A percentile compares a stretch with the other conserved stretches of the same genome.
Evolutionary conservation across 306 rosid species (phyloP).

Genomic region (Chamaecrista fasciculata): DNA sequence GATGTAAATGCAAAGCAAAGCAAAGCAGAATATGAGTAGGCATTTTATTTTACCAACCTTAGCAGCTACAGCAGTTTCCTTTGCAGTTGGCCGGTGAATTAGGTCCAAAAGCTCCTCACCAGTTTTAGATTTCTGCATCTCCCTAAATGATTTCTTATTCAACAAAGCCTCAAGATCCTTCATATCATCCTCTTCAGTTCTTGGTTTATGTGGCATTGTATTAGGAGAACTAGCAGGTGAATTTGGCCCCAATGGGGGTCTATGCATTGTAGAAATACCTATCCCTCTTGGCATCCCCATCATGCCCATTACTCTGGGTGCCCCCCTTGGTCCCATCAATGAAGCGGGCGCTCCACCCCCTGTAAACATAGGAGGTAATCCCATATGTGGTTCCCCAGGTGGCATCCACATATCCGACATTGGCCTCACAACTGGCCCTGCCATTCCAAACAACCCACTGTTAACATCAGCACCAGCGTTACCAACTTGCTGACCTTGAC

Average conservation of each 20-base stretch:
- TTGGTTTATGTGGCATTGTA: constrained; percentile 48
- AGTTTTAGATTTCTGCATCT: constrained; percentile 81
- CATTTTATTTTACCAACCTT: constrained; percentile 53
- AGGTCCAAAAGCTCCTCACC: constrained; percentile 97
- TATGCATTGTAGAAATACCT: constrained; percentile 61
- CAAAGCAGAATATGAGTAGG: neutral
- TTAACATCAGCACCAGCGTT: constrained; percentile 37
- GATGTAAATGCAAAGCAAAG: neutral
- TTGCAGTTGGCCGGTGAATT: constrained; percentile 92
- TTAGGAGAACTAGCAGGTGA: constrained; percentile 41
- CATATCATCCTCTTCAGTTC: constrained; percentile 78
- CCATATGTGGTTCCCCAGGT: constrained; percentile 58
- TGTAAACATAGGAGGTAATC: constrained; percentile 58
- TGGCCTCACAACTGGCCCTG: constrained; percentile 60
- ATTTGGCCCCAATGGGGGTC: constrained; percentile 62
- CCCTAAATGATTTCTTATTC: constrained; percentile 82
- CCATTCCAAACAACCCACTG: constrained; percentile 61
- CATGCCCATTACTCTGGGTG: constrained; percentile 62
- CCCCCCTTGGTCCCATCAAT: constrained; percentile 56
- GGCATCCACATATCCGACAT: constrained; percentile 77
- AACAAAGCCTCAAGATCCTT: constrained; percentile 87
- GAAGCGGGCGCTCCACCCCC: constrained; percentile 40
- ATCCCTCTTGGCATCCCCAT: constrained; percentile 67
- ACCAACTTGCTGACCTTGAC: constrained; percentile 45
- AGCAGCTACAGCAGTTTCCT: constrained; percentile 94